phyloP scores from a whole-genome alignment of 2,329 filamentous ascomycete species.

The Cladosporium sp. region DNA sequence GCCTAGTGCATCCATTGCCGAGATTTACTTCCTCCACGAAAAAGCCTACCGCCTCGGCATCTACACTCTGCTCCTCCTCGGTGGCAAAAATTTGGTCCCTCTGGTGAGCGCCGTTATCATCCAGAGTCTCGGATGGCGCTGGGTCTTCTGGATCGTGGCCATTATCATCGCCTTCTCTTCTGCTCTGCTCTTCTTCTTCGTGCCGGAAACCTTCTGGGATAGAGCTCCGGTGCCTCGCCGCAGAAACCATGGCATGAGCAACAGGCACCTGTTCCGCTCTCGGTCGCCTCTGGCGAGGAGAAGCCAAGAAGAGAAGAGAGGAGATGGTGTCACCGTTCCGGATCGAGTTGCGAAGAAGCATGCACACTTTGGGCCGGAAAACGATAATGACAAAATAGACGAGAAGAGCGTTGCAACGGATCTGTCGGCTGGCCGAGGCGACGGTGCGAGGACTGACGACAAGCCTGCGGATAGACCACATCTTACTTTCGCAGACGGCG shows the following conservation, averaged over 20 bases:
- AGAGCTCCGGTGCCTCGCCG: conserved; percentile 55
- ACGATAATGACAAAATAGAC: conserved; percentile 6
- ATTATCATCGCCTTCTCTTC: conserved; percentile 69
- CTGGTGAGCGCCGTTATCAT: conserved; percentile 83
- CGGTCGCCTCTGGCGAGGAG: background rate
- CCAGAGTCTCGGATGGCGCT: conserved; percentile 67
- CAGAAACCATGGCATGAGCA: background rate
- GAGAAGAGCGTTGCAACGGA: background rate
- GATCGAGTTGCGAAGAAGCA: conserved; percentile 13
- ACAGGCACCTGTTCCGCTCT: background rate
- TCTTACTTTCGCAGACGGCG: background rate
- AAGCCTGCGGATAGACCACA: background rate
- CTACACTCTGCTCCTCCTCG: conserved; percentile 80
- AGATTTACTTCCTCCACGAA: conserved; percentile 95
- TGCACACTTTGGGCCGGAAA: conserved; percentile 18
- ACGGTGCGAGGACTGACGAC: background rate
- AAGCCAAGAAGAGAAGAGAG: background rate
- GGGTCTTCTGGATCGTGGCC: conserved; percentile 60
- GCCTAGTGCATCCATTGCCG: conserved; percentile 86
- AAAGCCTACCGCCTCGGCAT: conserved; percentile 88
- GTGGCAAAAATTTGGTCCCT: conserved; percentile 78
- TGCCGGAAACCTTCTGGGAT: conserved; percentile 96
- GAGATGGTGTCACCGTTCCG: background rate
- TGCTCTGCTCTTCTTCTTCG: conserved; percentile 75
- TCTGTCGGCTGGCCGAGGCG: background rate